Evolutionary conservation across 1,284 basidiomycete genomes (phyloP).

Genomic region (Cutaneotrichosporon daszewskae): DNA sequence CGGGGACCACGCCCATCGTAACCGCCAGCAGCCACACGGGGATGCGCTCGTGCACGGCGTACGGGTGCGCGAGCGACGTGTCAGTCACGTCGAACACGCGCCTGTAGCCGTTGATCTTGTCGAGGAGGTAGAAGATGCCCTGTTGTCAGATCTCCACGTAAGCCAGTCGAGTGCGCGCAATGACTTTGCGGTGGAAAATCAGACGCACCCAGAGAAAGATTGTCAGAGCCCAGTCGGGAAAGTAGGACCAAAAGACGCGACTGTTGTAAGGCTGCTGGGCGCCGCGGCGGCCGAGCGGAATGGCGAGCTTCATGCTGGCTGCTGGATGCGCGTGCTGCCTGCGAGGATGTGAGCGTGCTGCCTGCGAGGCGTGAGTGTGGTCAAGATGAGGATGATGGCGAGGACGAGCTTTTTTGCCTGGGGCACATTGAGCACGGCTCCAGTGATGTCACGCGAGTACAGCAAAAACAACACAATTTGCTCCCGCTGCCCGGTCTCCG

Average conservation of each 20-base stretch:
- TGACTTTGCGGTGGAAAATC: not conserved
- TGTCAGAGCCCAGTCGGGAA: constrained; percentile 45
- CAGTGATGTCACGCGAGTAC: too few species aligned
- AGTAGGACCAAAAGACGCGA: constrained; percentile 38
- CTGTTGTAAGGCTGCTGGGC: constrained; percentile 11
- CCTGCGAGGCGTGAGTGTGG: too few species aligned
- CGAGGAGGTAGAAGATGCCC: constrained; percentile 64
- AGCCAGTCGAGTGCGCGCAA: not conserved
- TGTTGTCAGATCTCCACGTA: constrained; percentile 4
- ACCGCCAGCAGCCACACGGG: constrained; percentile 65
- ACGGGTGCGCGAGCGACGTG: constrained; percentile 62
- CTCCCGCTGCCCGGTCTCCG: too few species aligned
- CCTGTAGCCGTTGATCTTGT: constrained; percentile 73
- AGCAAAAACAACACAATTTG: too few species aligned
- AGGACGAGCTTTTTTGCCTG: too few species aligned
- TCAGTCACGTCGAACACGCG: constrained; percentile 76
- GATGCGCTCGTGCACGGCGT: constrained; percentile 74
- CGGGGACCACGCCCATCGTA: constrained; percentile 63
- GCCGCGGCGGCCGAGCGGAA: too few species aligned
- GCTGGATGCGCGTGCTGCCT: too few species aligned
- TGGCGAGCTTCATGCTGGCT: too few species aligned
- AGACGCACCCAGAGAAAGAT: constrained; percentile 43
- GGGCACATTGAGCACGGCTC: too few species aligned
- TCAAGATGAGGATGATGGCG: too few species aligned
- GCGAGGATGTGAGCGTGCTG: too few species aligned